These are phyloP conservation scores for Kluyveromyces lactis DNA, from an alignment of 805 yeast species.

Conservation along the genomic window DNA sequence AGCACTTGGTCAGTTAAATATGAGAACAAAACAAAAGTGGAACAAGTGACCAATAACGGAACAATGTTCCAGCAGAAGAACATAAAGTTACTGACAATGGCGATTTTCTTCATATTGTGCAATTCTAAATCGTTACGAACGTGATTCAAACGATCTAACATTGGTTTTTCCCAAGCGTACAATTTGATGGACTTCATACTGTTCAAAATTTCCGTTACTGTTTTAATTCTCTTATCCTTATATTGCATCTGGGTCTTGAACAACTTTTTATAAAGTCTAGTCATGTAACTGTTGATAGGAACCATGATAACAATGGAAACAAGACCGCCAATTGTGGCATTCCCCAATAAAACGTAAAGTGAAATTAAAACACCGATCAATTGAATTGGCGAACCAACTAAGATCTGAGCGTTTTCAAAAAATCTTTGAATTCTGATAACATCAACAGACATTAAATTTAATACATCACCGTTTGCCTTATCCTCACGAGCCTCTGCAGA, in stretches of 20 bases:
- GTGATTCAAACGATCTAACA: constrained; percentile 42
- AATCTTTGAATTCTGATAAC: constrained; percentile 55
- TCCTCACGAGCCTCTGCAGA: constrained; percentile 56
- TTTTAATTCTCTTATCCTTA: constrained; percentile 52
- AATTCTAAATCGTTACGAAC: constrained; percentile 55
- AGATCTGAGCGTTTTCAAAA: constrained; percentile 42
- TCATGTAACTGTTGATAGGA: constrained; percentile 46
- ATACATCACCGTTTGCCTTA: constrained; percentile 67
- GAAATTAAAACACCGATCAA: constrained; percentile 46
- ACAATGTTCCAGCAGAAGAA: constrained; percentile 56
- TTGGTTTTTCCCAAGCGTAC: constrained; percentile 64
- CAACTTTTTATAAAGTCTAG: constrained; percentile 37
- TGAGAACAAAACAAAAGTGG: constrained; percentile 50
- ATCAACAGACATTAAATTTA: constrained; percentile 74
- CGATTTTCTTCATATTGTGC: constrained; percentile 40
- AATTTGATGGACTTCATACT: constrained; percentile 58
- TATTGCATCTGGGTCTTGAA: constrained; percentile 51
- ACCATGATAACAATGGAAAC: constrained; percentile 44
- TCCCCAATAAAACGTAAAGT: constrained; percentile 47
- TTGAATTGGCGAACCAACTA: constrained; percentile 53
- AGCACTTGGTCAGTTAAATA: constrained; percentile 39
- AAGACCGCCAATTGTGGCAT: constrained; percentile 51
- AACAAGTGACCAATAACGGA: constrained; percentile 56
- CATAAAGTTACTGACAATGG: constrained; percentile 37
- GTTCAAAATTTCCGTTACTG: constrained; percentile 50